Evolutionary conservation across 2,329 filamentous ascomycete genomes (phyloP).

Genomic region (Arthrobotrys entomopaga): DNA sequence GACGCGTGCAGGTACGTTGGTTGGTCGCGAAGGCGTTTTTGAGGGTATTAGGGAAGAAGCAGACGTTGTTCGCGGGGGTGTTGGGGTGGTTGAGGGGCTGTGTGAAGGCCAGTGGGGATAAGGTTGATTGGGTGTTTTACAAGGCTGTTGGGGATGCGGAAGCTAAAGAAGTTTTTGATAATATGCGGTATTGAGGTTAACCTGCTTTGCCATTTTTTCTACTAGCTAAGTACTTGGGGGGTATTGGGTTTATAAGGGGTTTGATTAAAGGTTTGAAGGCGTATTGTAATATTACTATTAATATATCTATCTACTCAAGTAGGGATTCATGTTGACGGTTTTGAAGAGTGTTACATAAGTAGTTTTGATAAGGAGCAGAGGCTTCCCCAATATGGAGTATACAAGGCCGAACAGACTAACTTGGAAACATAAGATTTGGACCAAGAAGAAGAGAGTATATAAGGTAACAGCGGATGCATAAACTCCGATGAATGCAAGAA

Average conservation of each 20-base stretch:
- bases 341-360: background rate
- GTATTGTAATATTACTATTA: too few species aligned
- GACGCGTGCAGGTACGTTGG: constrained; percentile 63
- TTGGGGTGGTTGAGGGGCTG: constrained; percentile 74
- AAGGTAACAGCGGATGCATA: background rate
- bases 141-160: constrained; percentile 58
- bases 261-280: background rate
- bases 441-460: too few species aligned
- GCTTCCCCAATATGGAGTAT: too few species aligned
- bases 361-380: background rate
- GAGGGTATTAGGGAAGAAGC: constrained; percentile 74
- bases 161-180: constrained; percentile 40
- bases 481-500: constrained; percentile 18
- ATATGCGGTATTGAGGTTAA: constrained; percentile 31
- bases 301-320: too few species aligned
- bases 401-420: too few species aligned
- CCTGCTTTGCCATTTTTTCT: background rate
- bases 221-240: too few species aligned
- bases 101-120: constrained; percentile 62
- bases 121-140: constrained; percentile 60
- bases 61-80: constrained; percentile 73
- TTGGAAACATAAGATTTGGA: too few species aligned
- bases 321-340: background rate
- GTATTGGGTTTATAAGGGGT: background rate
- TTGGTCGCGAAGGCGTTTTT: constrained; percentile 77